A percentile compares a stretch with the other conserved stretches of the same genome.
phyloP scores from a whole-genome alignment of 768 basidiomycete genomes.

The Serendipita sp. region DNA sequence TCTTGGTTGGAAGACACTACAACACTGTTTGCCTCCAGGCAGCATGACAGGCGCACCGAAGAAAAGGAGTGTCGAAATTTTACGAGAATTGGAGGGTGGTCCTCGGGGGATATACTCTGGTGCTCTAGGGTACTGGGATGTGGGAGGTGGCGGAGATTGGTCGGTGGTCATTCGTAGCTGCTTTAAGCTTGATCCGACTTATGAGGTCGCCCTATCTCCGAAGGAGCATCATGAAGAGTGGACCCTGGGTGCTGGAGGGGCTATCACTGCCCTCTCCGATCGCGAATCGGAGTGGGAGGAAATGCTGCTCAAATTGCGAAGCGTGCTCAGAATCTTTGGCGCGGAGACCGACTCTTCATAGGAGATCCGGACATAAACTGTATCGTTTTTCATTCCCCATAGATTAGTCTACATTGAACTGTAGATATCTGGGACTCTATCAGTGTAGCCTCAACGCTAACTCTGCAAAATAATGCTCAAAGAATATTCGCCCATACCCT shows the following conservation, averaged over 20 bases:
- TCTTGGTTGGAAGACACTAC: slow-evolving; percentile 65
- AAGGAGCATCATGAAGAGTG: slow-evolving; percentile 29
- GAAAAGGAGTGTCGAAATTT: slow-evolving; percentile 79
- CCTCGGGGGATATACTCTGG: slow-evolving; percentile 79
- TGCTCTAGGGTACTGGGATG: slow-evolving; percentile 82
- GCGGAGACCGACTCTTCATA: no score
- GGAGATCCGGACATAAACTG: no score
- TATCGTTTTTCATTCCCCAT: no score
- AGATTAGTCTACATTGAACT: no score
- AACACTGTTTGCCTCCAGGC: slow-evolving; percentile 76
- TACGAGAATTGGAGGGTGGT: slow-evolving; percentile 58
- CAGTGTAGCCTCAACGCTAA: no score
- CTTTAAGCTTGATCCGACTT: slow-evolving; percentile 41
- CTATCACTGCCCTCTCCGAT: slow-evolving; percentile 85
- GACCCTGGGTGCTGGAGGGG: slow-evolving; percentile 84
- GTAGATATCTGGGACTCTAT: no score
- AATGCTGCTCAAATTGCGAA: slow-evolving; percentile 72
- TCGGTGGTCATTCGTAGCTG: slow-evolving; percentile 89
- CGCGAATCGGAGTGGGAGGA: slow-evolving; percentile 85
- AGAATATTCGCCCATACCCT: no score
- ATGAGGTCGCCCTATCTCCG: slow-evolving; percentile 9
- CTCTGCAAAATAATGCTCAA: no score
- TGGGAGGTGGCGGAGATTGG: slow-evolving; percentile 81
- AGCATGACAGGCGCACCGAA: slow-evolving; percentile 98
- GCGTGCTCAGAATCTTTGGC: slow-evolving; percentile 30